Evolutionary conservation across 768 basidiomycete species (phyloP).

Genomic region (Lentinula detonsa): DNA sequence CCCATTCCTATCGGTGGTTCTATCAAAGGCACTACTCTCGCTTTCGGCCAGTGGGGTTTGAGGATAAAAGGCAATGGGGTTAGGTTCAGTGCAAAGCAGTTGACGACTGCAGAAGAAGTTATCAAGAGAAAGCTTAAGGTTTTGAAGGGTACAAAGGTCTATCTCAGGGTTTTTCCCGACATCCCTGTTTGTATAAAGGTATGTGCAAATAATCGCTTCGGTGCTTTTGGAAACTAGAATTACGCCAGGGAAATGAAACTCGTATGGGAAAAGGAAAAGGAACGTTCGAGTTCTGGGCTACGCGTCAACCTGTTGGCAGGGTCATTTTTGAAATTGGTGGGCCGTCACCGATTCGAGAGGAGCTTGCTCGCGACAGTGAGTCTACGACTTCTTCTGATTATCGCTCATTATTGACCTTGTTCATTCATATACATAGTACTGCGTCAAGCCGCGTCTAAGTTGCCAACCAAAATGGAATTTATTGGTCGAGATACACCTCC

Average conservation of each 20-base stretch:
- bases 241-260: conserved; percentile 86
- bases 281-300: conserved; percentile 95
- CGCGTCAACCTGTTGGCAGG: conserved; percentile 83
- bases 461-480: conserved; percentile 87
- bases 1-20: conserved; percentile 88
- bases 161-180: conserved; percentile 90
- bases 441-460: conserved; percentile 79
- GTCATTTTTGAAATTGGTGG: conserved; percentile 96
- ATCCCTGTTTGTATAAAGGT: conserved; percentile 97
- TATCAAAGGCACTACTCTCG: conserved; percentile 87
- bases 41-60: conserved; percentile 90
- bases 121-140: conserved; percentile 86
- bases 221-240: neutral
- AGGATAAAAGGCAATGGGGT: conserved; percentile 79
- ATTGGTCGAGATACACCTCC: conserved; percentile 64
- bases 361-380: conserved; percentile 87
- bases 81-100: conserved; percentile 84
- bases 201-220: conserved; percentile 9
- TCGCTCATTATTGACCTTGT: neutral
- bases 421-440: conserved; percentile 49
- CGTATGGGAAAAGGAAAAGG: conserved; percentile 99
- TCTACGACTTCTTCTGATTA: neutral
- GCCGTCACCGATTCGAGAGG: conserved; percentile 71
- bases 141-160: conserved; percentile 85
- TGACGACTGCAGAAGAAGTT: conserved; percentile 80